These are phyloP conservation scores for Umbelopsis sp. DNA, from an alignment of 192 early-diverging fungal genomes.

Conservation along the genomic window DNA sequence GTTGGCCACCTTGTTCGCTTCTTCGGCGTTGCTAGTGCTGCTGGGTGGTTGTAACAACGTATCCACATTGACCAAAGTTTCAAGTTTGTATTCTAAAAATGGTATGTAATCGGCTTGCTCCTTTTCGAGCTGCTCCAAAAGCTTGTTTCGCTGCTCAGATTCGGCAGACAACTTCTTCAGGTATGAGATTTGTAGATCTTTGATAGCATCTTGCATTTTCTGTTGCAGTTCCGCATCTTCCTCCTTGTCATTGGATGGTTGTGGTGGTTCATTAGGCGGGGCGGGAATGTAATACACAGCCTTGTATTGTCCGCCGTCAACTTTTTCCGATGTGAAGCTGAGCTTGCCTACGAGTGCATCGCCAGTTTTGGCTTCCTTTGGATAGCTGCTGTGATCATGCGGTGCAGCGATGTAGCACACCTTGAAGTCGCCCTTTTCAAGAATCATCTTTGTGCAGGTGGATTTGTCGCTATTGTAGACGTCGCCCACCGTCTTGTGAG, in stretches of 20 bases:
- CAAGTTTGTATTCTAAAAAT: conserved; percentile 55
- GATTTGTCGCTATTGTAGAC: conserved; percentile 47
- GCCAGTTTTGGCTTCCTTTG: conserved; percentile 74
- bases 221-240: conserved; percentile 50
- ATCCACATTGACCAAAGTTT: conserved; percentile 39
- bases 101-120: conserved; percentile 63
- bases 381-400: conserved; percentile 49
- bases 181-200: conserved; percentile 78
- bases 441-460: conserved; percentile 45
- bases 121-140: conserved; percentile 64
- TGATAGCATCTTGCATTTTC: conserved; percentile 69
- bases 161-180: conserved; percentile 77
- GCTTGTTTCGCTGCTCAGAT: conserved; percentile 51
- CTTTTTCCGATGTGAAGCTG: conserved; percentile 46
- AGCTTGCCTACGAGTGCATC: conserved; percentile 81
- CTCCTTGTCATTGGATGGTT: conserved; percentile 44
- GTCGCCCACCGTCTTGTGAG: conserved; percentile 60
- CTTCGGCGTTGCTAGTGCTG: conserved; percentile 51
- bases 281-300: conserved; percentile 57
- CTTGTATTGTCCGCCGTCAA: conserved; percentile 52
- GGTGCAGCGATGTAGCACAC: conserved; percentile 63
- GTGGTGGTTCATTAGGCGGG: conserved; percentile 44
- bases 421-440: conserved; percentile 54
- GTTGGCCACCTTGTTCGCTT: conserved; percentile 56
- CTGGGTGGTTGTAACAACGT: neutral